Evolutionary conservation across 2,329 filamentous ascomycete species (phyloP), one percentile per base, ranked within the genome.

Genomic region (Bisporella sp.): DNA sequence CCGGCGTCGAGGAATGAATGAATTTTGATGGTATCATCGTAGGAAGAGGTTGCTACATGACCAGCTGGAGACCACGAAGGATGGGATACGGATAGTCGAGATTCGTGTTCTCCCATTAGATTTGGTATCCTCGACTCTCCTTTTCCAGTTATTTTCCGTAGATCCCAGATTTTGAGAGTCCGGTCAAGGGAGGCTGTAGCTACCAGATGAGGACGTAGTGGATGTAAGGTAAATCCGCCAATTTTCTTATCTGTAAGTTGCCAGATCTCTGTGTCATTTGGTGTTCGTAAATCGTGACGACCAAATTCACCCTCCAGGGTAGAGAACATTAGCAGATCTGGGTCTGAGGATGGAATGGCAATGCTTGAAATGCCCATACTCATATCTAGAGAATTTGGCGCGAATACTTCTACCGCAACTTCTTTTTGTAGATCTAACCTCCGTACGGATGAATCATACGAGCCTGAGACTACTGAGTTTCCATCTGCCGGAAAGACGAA

Each of bases 1-100:
- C 71, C 67, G 0, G 83, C 75, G 6, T 78, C 75, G 0, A 78
- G 74, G 58, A 95, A 87, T 58, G 91, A 80, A 69, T 97, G 89
- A 7, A 99, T 86, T 64, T 97, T 97, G 57, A 99, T 79, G 0
- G 88, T 95, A 61, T 99, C 90, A 63, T 99, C 93, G 65, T 99
- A 99, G 0, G 87, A 92, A 0, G 90, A 87, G 0, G 93, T 99
- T 0, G 91, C 93, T 5, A 99, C 74, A 57, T 95, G 87, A 0
- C 92, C 93, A 0, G 79, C 85, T 0, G 81, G 75, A 55, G 90
- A 93, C 83, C 91, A 99, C 0, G 91, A 87, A 0, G 92, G 93
- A 66, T 96, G 91, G 0, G 89, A 95, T 0, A 99, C 91, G 0
- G 89, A 95, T 0, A 97, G 72, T 3, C 85, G 79, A 21, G 86